Evolutionary conservation across 371 early-diverging fungal species (phyloP), one percentile per base, ranked within the genome.

Genomic region (Mucor indicus): DNA sequence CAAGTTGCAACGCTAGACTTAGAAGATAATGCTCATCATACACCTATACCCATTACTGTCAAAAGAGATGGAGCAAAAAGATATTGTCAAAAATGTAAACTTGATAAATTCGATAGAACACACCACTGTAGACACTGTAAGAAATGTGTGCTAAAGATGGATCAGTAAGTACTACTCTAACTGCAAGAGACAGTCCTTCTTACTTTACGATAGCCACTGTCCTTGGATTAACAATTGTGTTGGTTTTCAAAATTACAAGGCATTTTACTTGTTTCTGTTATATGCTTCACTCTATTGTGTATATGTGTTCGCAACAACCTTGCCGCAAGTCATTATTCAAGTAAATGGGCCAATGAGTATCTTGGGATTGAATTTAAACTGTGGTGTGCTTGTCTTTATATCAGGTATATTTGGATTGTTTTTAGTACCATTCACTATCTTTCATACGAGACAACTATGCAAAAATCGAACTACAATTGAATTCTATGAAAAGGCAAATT

Each of bases 181-280:
- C 7, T 8, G 1, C 13, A 13, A 31, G 24, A 16, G 19, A 1
- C 35, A 31, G 1, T 21, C 24, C 3, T 10, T n/a, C 4, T 32
- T 1, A 21, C 6, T 23, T 38, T 27, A 12, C 5, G 10, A 17
- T 49, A 77, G 80, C 40, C 84, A 84, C 49, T 86, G 86, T 57
- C 77, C 80, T 20, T 80, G 79, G 85, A 55, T 87, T 16, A 84
- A 85, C 51, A 81, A 80, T 44, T 88, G 87, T 52, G 81, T 90
- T 6, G 90, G 90, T 1, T 84, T 72, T 51, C 44, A 53, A 27
- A 90, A 87, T 48, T 75, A 82, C 53, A 88, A 86, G 59, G 72
- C 63, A 52, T 90, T 90, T 64, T 80, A 78, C 43, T 57, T 82
- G 9, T 88, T 86, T 53, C 38, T 87, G 17, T 32, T 75, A 0